These are phyloP conservation scores for Microcyclosporella mali DNA, from an alignment of 2,329 filamentous ascomycete species.

Conservation along the genomic window DNA sequence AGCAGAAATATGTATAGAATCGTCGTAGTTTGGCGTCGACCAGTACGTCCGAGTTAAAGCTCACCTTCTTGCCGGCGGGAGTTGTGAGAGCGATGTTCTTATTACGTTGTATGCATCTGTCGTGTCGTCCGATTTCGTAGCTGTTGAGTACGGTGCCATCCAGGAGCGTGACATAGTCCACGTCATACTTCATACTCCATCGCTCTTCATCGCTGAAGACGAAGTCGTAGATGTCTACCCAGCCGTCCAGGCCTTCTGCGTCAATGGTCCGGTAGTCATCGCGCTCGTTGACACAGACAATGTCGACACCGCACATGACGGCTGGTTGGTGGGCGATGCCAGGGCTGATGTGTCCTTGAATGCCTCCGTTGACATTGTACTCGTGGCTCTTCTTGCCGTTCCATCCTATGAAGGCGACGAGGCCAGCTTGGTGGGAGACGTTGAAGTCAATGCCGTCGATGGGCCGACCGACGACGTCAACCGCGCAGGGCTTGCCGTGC, in stretches of 20 bases:
- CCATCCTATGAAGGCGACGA: conserved; percentile 61
- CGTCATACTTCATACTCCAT: conserved; percentile 54
- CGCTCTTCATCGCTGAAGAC: conserved; percentile 61
- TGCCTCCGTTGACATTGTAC: conserved; percentile 24
- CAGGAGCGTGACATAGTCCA: conserved; percentile 39
- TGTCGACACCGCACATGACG: conserved; percentile 61
- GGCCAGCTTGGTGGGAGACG: conserved; percentile 69
- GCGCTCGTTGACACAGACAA: conserved; percentile 70
- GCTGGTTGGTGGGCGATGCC: conserved; percentile 22
- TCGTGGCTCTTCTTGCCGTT: conserved; percentile 25
- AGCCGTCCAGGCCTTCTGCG: conserved; percentile 57
- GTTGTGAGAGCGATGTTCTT: conserved; percentile 35
- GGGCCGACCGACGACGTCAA: conserved; percentile 36
- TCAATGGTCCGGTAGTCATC: conserved; percentile 56
- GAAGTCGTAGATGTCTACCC: conserved; percentile 65
- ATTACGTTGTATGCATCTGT: conserved; percentile 37
- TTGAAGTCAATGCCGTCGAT: conserved; percentile 59
- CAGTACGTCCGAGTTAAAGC: conserved; percentile 41
- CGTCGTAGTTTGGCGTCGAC: conserved; percentile 58
- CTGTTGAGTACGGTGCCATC: conserved; percentile 39
- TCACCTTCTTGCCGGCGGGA: conserved; percentile 30
- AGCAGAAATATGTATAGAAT: conserved; percentile 74
- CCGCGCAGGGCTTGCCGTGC: conserved; percentile 47
- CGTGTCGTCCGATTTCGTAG: conserved; percentile 38
- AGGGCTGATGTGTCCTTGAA: conserved; percentile 25